Base-by-base conservation (phyloP, 371 early-diverging fungal species). In the Phascolomyces articulosus region DNA sequence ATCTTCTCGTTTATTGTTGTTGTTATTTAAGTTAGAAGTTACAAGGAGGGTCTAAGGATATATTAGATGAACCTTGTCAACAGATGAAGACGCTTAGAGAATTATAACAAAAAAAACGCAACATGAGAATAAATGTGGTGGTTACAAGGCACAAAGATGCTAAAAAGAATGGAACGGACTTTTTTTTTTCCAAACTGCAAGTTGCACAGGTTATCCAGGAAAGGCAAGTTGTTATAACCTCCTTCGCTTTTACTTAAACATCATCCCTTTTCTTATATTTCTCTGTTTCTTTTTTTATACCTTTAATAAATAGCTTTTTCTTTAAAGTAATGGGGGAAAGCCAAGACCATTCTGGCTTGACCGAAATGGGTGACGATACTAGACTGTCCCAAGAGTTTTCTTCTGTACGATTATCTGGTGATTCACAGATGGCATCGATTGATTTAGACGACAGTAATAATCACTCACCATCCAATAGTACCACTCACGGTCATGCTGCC, bases 331-430 rank as follows among this genome's bases (percentile, higher is more conserved):
- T 51, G 51, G 23, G 51, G 15, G 2, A 23, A 51, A 51, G 51
- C 23, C 51, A 51, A 23, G 23, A 51, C 51, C 23, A 51, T 4
- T 51, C 51, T 1, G 51, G 51, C n/a, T 24, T 20, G 21, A 24
- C 51, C 51, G 51, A 51, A 51, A 51, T 51, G 51, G 24, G 15
- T 23, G 51, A 51, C 2, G 51, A 51, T 51, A 51, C 51, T 10
- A 51, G 51, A 24, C 51, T 51, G 23, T 51, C 51, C 21, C 11
- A 57, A 21, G 57, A 57, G 40, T 57, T 57, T 29, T 38, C 57
- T n/a, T 38, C 40, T 57, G 57, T 57, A 29, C 57, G 57, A 13
- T 26, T 57, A 26, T 57, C 57, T 13, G 23, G 16, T n/a, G 57
- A 57, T 57, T 38, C 34, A 4, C 40, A 57, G 34, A 57, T 57